Base-by-base conservation (phyloP, 306 rosid genomes). In the Hylodesmum podocarpum region DNA sequence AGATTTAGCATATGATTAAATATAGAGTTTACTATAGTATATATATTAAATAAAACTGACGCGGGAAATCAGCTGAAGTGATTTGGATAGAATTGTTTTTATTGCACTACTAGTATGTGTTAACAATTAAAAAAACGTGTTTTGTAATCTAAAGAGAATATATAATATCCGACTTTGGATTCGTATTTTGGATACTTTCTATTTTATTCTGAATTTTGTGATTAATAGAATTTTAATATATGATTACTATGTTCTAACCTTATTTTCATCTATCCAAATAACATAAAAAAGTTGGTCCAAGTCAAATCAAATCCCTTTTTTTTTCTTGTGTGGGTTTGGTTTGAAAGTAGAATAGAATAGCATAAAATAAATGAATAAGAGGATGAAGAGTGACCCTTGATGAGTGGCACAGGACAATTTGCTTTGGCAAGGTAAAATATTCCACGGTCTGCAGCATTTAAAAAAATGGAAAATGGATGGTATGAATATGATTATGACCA, bases 401-500 rank as follows among this genome's bases (percentile, higher is more conserved):
- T 67, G 41, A 22, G 77, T 67, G 72, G 67, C 37, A 73, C 70
- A 34, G 62, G 14, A 31, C 44, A 80, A 49, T 13, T 59, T 81
- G 62, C 18, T 57, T 27, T 27, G 78, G 21, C 19, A 69, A 25
- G 25, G 82, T 70, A 76, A 54, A 83, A 80, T 80, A 71, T 77
- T 71, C 83, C 53, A 78, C 50, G 8, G 22, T 63, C 41, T 59
- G 15, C 28, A 54, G 22, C 6, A 36, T 62, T 49, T 29, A 31
- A 53, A 10, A 65, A 43, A 74, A 1, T 12, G 34, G 14, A 40
- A 77, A 76, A 41, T 69, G 67, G 24, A 75, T 54, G 78, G 44
- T 76, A 69, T 75, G 85, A 81, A 70, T 64, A 50, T 59, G 61
- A 76, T 68, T 69, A 76, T 76, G 82, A 77, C 80, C 49, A 66